phyloP scores from a whole-genome alignment of 2,329 filamentous ascomycete genomes.

The Tricladium varicosporioides region DNA sequence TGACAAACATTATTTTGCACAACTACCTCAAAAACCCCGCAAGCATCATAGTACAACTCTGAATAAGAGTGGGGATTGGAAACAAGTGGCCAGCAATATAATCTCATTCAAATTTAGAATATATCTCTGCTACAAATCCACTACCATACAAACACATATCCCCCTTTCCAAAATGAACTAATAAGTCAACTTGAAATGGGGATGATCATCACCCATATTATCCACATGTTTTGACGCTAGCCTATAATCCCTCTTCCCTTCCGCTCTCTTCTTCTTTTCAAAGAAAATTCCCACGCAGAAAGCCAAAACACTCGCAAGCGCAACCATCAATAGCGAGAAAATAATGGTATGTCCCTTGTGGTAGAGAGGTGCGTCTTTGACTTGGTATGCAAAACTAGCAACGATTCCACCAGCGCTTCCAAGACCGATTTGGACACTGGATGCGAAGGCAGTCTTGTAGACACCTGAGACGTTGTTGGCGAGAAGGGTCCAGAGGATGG shows the following conservation, averaged over 20 bases:
- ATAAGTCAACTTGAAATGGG: slow-evolving; percentile 2
- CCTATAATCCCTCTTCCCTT: slow-evolving; percentile 1
- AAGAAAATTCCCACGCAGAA: neutral
- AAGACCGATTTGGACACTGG: slow-evolving; percentile 2
- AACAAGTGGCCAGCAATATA: too few species aligned
- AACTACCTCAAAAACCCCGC: too few species aligned
- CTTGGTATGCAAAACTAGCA: neutral
- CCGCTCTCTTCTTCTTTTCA: neutral
- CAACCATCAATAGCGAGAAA: slow-evolving; percentile 1
- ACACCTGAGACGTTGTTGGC: slow-evolving; percentile 4
- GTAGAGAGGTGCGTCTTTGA: neutral
- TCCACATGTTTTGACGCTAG: neutral
- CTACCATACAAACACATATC: too few species aligned
- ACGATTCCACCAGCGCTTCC: slow-evolving; percentile 2
- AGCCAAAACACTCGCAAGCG: neutral
- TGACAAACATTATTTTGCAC: too few species aligned
- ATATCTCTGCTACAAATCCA: too few species aligned
- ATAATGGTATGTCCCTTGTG: neutral
- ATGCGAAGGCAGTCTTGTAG: slow-evolving; percentile 4
- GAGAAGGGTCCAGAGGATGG: slow-evolving; percentile 1
- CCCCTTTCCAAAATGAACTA: neutral
- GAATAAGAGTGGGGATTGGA: too few species aligned
- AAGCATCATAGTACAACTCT: too few species aligned
- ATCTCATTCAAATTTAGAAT: too few species aligned
- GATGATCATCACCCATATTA: slow-evolving; percentile 4